A percentile compares a stretch with the other conserved stretches of the same genome.
Conservation (phyloP, 306 rosid species). For the Rosa persica region DNA sequence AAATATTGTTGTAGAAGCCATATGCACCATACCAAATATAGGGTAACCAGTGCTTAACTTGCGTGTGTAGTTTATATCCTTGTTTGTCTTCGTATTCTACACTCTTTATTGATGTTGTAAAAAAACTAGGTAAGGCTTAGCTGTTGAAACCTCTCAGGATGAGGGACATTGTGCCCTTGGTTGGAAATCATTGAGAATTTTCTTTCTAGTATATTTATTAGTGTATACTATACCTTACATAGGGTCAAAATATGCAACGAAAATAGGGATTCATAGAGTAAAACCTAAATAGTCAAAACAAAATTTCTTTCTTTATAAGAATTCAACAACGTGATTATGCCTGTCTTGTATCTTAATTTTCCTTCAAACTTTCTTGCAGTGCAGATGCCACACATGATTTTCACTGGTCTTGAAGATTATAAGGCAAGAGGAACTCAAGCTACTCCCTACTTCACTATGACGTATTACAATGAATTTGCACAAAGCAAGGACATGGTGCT, state of each 20-base stretch:
- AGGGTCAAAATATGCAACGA: not conserved
- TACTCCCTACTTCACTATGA: constrained; percentile 67
- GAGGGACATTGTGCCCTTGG: not conserved
- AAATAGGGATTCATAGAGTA: not conserved
- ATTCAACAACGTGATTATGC: not conserved
- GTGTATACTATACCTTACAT: not conserved
- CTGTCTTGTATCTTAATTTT: not conserved
- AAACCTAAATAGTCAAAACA: not conserved
- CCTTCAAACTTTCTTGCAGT: constrained; percentile 50
- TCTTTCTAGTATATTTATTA: not conserved
- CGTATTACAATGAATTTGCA: constrained; percentile 82
- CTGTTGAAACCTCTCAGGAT: not conserved
- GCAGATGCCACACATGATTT: constrained; percentile 71
- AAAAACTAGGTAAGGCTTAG: not conserved
- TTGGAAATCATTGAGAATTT: not conserved
- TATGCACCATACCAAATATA: not conserved
- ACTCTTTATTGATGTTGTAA: not conserved
- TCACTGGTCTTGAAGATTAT: constrained; percentile 94
- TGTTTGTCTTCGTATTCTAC: not conserved
- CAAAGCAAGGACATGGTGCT: constrained; percentile 85
- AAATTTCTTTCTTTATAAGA: not conserved
- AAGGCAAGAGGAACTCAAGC: constrained; percentile 95
- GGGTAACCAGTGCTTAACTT: not conserved
- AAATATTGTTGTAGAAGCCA: not conserved
- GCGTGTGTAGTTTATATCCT: not conserved